Evolutionary conservation across 2,329 filamentous ascomycete species (phyloP).

Genomic region (Phialophora expanda): DNA sequence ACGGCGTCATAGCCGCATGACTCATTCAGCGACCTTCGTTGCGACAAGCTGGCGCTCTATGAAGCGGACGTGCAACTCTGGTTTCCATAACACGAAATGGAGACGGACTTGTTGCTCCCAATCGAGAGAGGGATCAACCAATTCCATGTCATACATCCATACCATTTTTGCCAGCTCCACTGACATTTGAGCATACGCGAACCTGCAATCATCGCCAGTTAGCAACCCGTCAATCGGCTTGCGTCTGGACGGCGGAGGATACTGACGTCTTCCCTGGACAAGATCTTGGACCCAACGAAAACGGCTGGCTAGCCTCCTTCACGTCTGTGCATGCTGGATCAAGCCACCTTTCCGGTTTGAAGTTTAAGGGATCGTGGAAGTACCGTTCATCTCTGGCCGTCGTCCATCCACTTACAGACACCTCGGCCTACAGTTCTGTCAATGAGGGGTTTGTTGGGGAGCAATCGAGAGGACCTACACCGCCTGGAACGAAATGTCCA

Average conservation of each 20-base stretch:
- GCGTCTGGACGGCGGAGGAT: neutral
- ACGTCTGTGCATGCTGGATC: neutral
- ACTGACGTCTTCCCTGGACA: neutral
- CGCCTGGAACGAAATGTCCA: neutral
- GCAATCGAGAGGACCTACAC: neutral
- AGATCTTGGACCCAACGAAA: neutral
- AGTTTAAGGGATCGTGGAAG: neutral
- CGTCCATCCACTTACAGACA: neutral
- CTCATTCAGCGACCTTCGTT: neutral
- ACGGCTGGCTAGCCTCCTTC: neutral
- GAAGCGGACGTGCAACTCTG: neutral
- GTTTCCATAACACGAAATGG: neutral
- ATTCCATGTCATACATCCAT: neutral
- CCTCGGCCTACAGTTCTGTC: neutral
- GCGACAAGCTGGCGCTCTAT: neutral
- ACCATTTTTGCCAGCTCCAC: neutral
- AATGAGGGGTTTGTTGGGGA: neutral
- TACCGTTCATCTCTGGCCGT: neutral
- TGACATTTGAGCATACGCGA: neutral
- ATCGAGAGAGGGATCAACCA: neutral
- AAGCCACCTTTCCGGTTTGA: neutral
- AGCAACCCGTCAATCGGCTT: neutral
- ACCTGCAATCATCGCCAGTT: neutral
- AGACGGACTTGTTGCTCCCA: neutral
- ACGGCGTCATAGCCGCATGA: neutral